Evolutionary conservation across 345 rosid genomes (phyloP).

Genomic region (Dipteronia sinensis): DNA sequence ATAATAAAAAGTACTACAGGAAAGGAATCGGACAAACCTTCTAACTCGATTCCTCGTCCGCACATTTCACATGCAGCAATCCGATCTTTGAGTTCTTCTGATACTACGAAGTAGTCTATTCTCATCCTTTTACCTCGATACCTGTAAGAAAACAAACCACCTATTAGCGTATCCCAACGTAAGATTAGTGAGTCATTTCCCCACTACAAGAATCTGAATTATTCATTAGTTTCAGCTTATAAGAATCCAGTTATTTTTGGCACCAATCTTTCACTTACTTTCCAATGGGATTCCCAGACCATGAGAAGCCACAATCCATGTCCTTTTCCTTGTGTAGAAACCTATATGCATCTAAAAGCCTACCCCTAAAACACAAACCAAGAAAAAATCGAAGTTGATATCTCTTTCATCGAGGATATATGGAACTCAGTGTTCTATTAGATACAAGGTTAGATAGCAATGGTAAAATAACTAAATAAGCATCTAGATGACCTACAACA

Average conservation of each 20-base stretch:
- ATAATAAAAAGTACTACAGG: background rate
- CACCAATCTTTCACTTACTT: constrained; percentile 53
- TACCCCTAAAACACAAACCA: constrained; percentile 61
- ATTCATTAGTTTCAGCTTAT: background rate
- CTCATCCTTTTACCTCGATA: constrained; percentile 92
- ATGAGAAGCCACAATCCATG: constrained; percentile 90
- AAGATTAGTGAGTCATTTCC: constrained; percentile 6
- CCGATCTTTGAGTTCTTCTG: constrained; percentile 68
- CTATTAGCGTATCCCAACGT: constrained; percentile 10
- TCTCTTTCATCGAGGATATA: background rate
- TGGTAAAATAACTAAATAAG: background rate
- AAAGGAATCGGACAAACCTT: constrained; percentile 47
- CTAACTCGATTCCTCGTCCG: constrained; percentile 77
- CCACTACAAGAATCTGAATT: background rate
- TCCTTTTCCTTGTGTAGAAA: constrained; percentile 79
- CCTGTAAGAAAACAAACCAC: constrained; percentile 41
- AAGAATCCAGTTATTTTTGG: background rate
- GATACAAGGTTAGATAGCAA: background rate
- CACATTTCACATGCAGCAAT: constrained; percentile 71
- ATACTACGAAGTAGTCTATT: constrained; percentile 83
- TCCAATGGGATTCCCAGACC: constrained; percentile 92
- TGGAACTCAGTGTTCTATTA: background rate
- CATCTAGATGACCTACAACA: constrained; percentile 2
- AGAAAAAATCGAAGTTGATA: background rate
- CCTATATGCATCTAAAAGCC: constrained; percentile 85